Evolutionary conservation across 495 filamentous ascomycete species (phyloP), one percentile per base, ranked within the genome.

Genomic region (Tuber borchii): DNA sequence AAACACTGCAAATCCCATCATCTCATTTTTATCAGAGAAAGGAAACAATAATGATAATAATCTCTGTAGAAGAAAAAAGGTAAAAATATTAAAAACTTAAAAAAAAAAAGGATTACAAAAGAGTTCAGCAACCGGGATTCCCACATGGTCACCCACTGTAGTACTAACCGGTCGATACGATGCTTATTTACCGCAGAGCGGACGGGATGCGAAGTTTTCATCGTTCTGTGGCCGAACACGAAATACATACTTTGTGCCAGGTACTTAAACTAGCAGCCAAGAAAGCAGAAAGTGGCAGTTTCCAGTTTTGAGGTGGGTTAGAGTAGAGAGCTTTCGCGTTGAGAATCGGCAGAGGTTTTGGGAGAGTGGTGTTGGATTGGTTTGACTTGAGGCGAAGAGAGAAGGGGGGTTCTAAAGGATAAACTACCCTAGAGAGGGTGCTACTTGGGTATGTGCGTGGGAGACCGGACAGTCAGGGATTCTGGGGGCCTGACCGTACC

Each of bases 161-260:
- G 51, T 61, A 61, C 51, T 61, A 61, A 61, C 51, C 51, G 51
- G 51, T 61, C 51, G 51, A 61, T 61, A 61, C 51, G 51, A 61
- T 61, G 51, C 51, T 61, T 61, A n/a, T 61, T 61, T 61, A 61
- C 51, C n/a, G 51, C 51, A 61, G 51, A 61, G 51, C 51, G 51
- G 51, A 61, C 51, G 51, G 51, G 51, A 61, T 61, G 51, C 51
- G 51, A 61, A 61, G 31, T 61, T 61, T 61, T 61, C 51, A 61
- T 61, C 51, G 51, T 61, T 61, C 51, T 61, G 51, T 61, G 51
- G 51, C 51, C 51, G 51, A 61, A 61, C 51, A 61, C 51, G 10
- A 14, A 14, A 61, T 26, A 3, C n/a, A 26, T 61, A 26, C 22
- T 61, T 61, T 61, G 51, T 26, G 51, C 51, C 51, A 61, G 51